A percentile compares a stretch with the other conserved stretches of the same genome.
Evolutionary conservation across 1,139 yeast species (phyloP).

Genomic region (Pneumocystis oryctolagi): DNA sequence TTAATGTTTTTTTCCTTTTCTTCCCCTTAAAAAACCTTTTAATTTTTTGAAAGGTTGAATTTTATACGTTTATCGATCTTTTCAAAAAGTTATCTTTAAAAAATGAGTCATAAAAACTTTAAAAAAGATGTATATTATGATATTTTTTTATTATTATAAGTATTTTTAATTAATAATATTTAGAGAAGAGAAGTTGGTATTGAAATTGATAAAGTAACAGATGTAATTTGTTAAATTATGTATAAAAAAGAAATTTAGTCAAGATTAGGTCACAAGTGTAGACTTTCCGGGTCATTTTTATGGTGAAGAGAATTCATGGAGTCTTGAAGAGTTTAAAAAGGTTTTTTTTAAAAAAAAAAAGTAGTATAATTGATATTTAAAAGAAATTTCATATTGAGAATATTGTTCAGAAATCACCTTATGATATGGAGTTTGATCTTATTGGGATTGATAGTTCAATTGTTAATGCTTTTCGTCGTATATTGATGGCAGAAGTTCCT

Average conservation of each 20-base stretch:
- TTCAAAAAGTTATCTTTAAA: neutral
- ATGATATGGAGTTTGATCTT: conserved; percentile 72
- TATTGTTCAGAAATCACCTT: conserved; percentile 48
- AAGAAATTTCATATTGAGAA: conserved; percentile 35
- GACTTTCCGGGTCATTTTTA: conserved; percentile 77
- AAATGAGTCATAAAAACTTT: neutral
- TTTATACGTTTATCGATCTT: neutral
- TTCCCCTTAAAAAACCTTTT: neutral
- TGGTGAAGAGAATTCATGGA: conserved; percentile 64
- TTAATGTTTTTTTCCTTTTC: neutral
- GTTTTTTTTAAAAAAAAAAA: conserved; percentile 5
- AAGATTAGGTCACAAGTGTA: conserved; percentile 48
- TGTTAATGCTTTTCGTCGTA: conserved; percentile 92
- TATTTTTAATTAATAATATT: neutral
- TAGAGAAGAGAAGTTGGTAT: conserved; percentile 56
- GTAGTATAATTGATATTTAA: conserved; percentile 2
- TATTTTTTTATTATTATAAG: neutral
- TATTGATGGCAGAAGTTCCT: conserved; percentile 94
- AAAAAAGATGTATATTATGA: neutral
- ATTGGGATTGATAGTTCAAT: conserved; percentile 77
- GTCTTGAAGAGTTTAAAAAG: conserved; percentile 60
- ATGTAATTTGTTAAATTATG: conserved; percentile 25
- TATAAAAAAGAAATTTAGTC: neutral
- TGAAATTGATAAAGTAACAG: conserved; percentile 82
- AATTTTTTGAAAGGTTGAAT: neutral